phyloP scores from a whole-genome alignment of 2,329 filamentous ascomycete genomes.

The Colletotrichum echinochloae region DNA sequence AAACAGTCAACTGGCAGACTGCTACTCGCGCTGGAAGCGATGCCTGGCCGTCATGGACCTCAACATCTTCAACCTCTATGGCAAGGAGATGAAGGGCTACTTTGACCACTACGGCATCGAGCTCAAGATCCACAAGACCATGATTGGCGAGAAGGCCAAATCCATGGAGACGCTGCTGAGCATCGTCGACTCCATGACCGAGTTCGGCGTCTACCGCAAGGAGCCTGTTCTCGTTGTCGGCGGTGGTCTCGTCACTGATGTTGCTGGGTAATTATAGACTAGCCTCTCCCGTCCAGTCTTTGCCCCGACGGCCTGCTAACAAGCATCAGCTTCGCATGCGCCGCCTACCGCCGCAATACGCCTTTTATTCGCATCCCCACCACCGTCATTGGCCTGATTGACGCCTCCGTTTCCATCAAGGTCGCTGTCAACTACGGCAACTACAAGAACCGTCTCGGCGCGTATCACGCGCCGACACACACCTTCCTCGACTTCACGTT shows the following conservation, averaged over 20 bases:
- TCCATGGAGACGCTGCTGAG: conserved; percentile 75
- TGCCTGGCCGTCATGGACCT: conserved; percentile 77
- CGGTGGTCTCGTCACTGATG: conserved; percentile 78
- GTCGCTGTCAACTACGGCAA: conserved; percentile 83
- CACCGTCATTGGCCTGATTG: conserved; percentile 80
- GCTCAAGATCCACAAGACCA: conserved; percentile 76
- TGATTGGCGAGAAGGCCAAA: conserved; percentile 82
- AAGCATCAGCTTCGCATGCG: conserved; percentile 71
- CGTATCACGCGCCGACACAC: conserved; percentile 78
- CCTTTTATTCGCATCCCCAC: conserved; percentile 81
- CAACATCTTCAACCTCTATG: conserved; percentile 78
- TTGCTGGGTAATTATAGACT: conserved; percentile 66
- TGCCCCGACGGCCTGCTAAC: conserved; percentile 21
- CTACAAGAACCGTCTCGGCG: conserved; percentile 80
- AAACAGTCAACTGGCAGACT: conserved; percentile 72
- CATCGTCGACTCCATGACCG: conserved; percentile 80
- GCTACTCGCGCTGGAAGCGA: conserved; percentile 74
- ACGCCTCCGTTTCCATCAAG: conserved; percentile 81
- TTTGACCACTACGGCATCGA: conserved; percentile 73
- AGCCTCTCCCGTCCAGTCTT: conserved; percentile 52
- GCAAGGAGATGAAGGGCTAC: conserved; percentile 73
- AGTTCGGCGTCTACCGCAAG: conserved; percentile 78
- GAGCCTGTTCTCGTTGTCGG: conserved; percentile 76
- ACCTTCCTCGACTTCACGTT: conserved; percentile 82
- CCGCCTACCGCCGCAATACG: conserved; percentile 77